Conservation (phyloP, 345 rosid genomes). For the Clarkia xantiana region DNA sequence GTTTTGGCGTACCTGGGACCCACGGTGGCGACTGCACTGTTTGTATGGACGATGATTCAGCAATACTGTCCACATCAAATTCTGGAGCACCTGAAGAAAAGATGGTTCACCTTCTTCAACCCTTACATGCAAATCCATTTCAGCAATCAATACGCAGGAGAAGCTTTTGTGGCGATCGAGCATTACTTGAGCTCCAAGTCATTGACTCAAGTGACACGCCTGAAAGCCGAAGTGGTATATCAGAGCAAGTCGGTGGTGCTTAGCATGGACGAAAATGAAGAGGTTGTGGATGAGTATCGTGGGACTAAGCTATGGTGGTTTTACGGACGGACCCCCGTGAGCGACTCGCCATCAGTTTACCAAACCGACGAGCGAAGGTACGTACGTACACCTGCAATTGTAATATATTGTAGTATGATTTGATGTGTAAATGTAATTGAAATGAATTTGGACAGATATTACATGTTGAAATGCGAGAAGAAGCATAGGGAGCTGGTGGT, state of each 20-base stretch:
- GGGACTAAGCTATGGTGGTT: constrained; percentile 39
- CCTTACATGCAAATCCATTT: constrained; percentile 13
- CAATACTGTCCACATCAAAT: constrained; percentile 9
- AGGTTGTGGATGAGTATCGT: constrained; percentile 29
- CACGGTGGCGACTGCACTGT: not conserved
- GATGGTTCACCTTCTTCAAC: not conserved
- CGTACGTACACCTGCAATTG: too few species aligned
- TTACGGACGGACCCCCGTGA: too few species aligned
- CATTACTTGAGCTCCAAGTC: constrained; percentile 10
- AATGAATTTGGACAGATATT: constrained; percentile 15
- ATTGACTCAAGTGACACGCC: constrained; percentile 2
- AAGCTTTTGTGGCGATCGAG: constrained; percentile 10
- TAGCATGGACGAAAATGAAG: constrained; percentile 42
- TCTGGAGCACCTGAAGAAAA: not conserved
- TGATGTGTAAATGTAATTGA: too few species aligned
- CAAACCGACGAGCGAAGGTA: too few species aligned
- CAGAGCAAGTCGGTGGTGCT: constrained; percentile 5
- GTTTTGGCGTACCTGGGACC: constrained; percentile 10
- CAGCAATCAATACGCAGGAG: constrained; percentile 4
- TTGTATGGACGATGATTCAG: constrained; percentile 10
- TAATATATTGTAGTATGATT: too few species aligned
- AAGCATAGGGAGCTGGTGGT: constrained; percentile 17
- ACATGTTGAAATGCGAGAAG: constrained; percentile 30
- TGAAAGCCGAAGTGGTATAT: constrained; percentile 4
- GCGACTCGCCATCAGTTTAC: too few species aligned